These are phyloP conservation scores for Nephelium lappaceum DNA, from an alignment of 345 rosid species.

Conservation along the genomic window DNA sequence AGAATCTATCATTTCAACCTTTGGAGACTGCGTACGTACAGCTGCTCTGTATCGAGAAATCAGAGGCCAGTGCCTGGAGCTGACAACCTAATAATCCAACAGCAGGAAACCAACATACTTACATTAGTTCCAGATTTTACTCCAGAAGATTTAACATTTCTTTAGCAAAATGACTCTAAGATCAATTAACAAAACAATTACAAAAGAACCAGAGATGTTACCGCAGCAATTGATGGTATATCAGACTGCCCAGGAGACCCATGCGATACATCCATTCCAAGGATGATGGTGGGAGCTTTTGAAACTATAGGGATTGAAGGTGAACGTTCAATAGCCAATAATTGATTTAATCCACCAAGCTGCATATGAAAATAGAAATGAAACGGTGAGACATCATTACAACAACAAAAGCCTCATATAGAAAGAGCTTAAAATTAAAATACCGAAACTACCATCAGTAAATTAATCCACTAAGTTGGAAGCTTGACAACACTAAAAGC, in stretches of 20 bases:
- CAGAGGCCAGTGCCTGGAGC: constrained; percentile 90
- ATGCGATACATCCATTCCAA: constrained; percentile 98
- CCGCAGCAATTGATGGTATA: constrained; percentile 92
- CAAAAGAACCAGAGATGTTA: constrained; percentile 31
- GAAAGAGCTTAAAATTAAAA: not conserved
- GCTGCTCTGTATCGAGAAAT: constrained; percentile 84
- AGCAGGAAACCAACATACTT: not conserved
- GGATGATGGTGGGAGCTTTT: constrained; percentile 73
- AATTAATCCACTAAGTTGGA: not conserved
- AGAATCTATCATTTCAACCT: constrained; percentile 88
- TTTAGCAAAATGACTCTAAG: not conserved
- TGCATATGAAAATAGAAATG: constrained; percentile 19
- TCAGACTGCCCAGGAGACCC: constrained; percentile 94
- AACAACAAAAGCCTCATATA: not conserved
- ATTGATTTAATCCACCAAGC: constrained; percentile 92
- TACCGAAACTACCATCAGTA: not conserved
- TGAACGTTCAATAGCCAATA: constrained; percentile 67
- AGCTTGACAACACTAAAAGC: not conserved
- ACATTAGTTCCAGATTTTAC: not conserved
- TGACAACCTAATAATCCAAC: constrained; percentile 50
- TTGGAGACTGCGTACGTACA: constrained; percentile 86
- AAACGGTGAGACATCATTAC: not conserved
- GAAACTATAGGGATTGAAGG: constrained; percentile 74
- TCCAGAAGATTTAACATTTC: not conserved
- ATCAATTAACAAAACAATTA: not conserved